A percentile compares a stretch with the other conserved stretches of the same genome.
Conservation (phyloP, 495 filamentous ascomycete species). For the Penicillium argentinense region DNA sequence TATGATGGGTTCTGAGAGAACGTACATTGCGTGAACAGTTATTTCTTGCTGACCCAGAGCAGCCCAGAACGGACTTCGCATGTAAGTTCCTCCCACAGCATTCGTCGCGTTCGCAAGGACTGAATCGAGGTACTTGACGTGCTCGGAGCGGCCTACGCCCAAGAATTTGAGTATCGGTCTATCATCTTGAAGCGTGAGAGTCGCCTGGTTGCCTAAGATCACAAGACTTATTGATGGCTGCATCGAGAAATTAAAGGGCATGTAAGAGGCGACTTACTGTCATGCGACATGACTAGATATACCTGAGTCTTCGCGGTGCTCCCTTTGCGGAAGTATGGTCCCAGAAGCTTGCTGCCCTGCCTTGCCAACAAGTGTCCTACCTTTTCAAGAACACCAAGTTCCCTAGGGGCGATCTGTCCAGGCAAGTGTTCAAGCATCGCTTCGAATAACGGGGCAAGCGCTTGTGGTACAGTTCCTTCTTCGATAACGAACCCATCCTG, state of each 20-base stretch:
- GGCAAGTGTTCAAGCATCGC: neutral
- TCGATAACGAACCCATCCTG: neutral
- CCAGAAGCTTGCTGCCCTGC: constrained; percentile 56
- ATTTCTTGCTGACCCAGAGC: constrained; percentile 47
- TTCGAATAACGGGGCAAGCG: neutral
- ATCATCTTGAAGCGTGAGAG: neutral
- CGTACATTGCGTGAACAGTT: constrained; percentile 56
- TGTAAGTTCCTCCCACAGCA: neutral
- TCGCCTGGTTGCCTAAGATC: neutral
- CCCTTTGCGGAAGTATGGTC: constrained; percentile 55
- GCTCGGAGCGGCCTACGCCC: constrained; percentile 9
- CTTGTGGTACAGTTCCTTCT: neutral
- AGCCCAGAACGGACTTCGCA: neutral
- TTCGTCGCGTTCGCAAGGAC: no score
- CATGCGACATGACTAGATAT: constrained; percentile 72
- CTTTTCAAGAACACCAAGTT: no score
- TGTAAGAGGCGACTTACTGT: constrained; percentile 55
- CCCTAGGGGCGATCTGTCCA: no score
- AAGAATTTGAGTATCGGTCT: constrained; percentile 34
- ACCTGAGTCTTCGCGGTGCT: constrained; percentile 59
- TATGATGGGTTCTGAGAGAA: no score
- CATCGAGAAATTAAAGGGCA: constrained; percentile 52
- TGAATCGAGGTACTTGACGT: no score
- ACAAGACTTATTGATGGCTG: neutral
- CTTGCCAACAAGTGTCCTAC: no score